phyloP scores from a whole-genome alignment of 2,329 filamentous ascomycete genomes.

The Raffaelea ambrosiae region DNA sequence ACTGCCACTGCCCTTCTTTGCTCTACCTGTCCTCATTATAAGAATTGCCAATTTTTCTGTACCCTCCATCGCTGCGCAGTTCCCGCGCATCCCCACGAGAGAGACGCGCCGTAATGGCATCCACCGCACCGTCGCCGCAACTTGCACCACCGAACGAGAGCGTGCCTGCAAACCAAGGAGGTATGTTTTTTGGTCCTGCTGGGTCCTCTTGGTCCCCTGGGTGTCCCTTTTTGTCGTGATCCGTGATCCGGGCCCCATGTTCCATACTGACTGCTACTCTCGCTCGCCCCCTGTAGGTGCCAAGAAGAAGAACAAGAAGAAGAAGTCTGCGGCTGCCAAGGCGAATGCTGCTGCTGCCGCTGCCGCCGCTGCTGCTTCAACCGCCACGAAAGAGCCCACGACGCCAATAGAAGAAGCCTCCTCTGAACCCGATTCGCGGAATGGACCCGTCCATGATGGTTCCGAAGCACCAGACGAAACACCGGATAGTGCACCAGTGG shows the following conservation, averaged over 20 bases:
- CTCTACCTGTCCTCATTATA: neutral
- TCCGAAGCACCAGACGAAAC: constrained; percentile 2
- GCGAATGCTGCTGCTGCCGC: constrained; percentile 44
- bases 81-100: neutral
- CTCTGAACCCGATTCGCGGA: constrained; percentile 9
- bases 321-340: constrained; percentile 33
- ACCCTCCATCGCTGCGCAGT: neutral
- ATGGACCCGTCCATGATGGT: constrained; percentile 17
- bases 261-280: neutral
- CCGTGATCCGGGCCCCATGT: neutral
- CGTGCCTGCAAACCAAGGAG: constrained; percentile 6
- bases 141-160: constrained; percentile 8
- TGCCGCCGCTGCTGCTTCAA: constrained; percentile 16
- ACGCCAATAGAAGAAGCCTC: neutral
- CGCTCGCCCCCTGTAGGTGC: constrained; percentile 12
- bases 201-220: no score
- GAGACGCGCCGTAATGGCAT: constrained; percentile 10
- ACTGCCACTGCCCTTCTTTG: neutral
- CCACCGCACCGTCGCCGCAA: constrained; percentile 5
- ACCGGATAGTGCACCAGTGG: constrained; percentile 4
- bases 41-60: neutral
- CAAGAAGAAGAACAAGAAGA: no score
- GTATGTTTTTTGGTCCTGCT: constrained; percentile 1
- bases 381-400: constrained; percentile 9
- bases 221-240: neutral